Evolutionary conservation across 768 basidiomycete species (phyloP).

Genomic region (Rhodosporidiobolus sp.): DNA sequence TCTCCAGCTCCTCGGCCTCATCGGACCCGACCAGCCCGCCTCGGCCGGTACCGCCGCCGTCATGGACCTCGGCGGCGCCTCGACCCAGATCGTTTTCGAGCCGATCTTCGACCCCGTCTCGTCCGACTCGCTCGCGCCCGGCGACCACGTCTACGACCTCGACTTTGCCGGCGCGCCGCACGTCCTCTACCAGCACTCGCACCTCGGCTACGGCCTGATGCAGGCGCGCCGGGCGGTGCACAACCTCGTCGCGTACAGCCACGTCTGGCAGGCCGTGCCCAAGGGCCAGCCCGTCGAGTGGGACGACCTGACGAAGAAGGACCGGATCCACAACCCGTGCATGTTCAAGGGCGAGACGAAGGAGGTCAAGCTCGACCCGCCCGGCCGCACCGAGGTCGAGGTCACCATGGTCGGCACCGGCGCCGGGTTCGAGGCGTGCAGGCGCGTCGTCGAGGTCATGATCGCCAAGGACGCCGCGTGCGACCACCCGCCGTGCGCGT

Average conservation of each 20-base stretch:
- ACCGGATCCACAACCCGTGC: constrained; percentile 72
- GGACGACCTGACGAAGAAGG: constrained; percentile 48
- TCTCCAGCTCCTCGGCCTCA: constrained; percentile 61
- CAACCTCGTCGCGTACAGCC: constrained; percentile 83
- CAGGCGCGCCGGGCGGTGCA: constrained; percentile 78
- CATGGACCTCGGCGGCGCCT: constrained; percentile 92
- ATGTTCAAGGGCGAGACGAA: constrained; percentile 65
- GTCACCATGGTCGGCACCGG: constrained; percentile 84
- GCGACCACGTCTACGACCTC: constrained; percentile 88
- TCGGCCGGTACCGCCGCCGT: constrained; percentile 71
- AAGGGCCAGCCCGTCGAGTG: constrained; percentile 46
- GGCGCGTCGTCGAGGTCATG: constrained; percentile 75
- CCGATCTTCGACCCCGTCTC: constrained; percentile 60
- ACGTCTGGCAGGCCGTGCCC: constrained; percentile 48
- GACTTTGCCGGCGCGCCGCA: constrained; percentile 67
- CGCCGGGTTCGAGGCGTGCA: constrained; percentile 81
- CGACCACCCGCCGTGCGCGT: constrained; percentile 88
- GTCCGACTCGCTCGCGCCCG: constrained; percentile 59
- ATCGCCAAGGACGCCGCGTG: constrained; percentile 96
- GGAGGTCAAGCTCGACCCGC: constrained; percentile 62
- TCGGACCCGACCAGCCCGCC: constrained; percentile 58
- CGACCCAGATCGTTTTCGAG: constrained; percentile 96
- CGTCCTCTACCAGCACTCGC: constrained; percentile 93
- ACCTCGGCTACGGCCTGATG: constrained; percentile 95
- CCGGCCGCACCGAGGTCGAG: constrained; percentile 53